Conservation (phyloP, 495 filamentous ascomycete genomes). For the Trichoderma virens region DNA sequence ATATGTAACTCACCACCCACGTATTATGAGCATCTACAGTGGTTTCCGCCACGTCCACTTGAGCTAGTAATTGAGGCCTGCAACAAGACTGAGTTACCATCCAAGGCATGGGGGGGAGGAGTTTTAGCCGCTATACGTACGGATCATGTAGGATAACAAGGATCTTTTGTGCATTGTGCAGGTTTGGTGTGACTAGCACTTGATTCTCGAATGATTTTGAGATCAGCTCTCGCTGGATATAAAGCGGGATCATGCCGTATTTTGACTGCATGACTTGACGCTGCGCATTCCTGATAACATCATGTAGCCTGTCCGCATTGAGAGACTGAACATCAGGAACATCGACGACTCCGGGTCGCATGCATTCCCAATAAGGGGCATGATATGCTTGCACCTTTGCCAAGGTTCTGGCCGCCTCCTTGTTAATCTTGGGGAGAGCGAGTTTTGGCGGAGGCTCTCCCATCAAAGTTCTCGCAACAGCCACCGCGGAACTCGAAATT, state of each 20-base stretch:
- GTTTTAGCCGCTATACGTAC: conserved; percentile 38
- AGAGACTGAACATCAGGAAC: conserved; percentile 29
- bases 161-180: conserved; percentile 38
- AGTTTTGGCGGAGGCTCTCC: conserved; percentile 79
- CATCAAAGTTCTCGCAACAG: conserved; percentile 88
- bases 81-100: conserved; percentile 17
- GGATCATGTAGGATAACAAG: conserved; percentile 77
- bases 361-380: conserved; percentile 53
- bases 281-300: conserved; percentile 71
- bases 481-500: conserved; percentile 84
- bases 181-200: conserved; percentile 63
- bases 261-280: conserved; percentile 57
- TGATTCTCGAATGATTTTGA: conserved; percentile 80
- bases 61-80: conserved; percentile 64
- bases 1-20: conserved; percentile 60
- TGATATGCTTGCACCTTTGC: conserved; percentile 45
- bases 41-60: conserved; percentile 59
- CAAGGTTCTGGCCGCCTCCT: conserved; percentile 41
- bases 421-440: conserved; percentile 40
- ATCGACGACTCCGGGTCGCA: conserved; percentile 44
- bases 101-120: neutral
- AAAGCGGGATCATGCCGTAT: conserved; percentile 65
- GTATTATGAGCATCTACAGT: conserved; percentile 73
- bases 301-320: conserved; percentile 37
- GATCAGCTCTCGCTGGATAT: conserved; percentile 61